These are phyloP conservation scores for Lindgomyces ingoldianus DNA, from an alignment of 495 filamentous ascomycete genomes.

Conservation along the genomic window DNA sequence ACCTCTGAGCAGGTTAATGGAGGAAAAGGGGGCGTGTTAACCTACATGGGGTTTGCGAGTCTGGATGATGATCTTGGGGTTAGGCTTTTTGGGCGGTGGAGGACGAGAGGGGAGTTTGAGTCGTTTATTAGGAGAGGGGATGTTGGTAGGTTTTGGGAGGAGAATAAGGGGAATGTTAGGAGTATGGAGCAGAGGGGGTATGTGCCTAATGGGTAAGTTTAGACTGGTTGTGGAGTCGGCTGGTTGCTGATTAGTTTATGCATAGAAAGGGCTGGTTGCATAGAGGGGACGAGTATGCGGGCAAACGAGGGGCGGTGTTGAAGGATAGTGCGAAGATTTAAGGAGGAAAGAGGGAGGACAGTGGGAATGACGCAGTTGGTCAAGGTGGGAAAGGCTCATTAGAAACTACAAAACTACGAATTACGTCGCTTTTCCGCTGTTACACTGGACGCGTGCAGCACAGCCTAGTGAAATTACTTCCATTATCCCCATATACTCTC, in stretches of 20 bases:
- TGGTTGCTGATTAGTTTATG: too few species aligned
- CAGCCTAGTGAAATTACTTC: too few species aligned
- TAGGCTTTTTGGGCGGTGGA: conserved; percentile 34
- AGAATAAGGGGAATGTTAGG: conserved; percentile 15
- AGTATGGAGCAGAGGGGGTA: conserved; percentile 34
- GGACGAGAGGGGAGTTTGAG: conserved; percentile 30
- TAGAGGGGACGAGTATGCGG: conserved; percentile 17
- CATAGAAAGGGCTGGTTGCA: conserved; percentile 41
- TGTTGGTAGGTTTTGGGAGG: conserved; percentile 28
- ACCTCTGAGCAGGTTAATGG: conserved; percentile 4
- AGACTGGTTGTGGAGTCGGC: too few species aligned
- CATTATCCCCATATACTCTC: too few species aligned
- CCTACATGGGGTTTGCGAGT: conserved; percentile 31
- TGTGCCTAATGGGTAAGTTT: conserved; percentile 36
- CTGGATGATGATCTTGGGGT: conserved; percentile 32
- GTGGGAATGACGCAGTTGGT: not conserved
- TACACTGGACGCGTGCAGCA: too few species aligned
- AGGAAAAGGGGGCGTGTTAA: conserved; percentile 11
- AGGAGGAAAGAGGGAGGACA: too few species aligned
- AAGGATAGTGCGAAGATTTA: too few species aligned
- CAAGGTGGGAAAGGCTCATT: not conserved
- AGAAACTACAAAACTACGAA: not conserved
- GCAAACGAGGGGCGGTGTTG: too few species aligned
- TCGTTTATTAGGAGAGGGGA: conserved; percentile 27
- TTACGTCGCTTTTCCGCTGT: too few species aligned